These are phyloP conservation scores for Rhododendron williamsianum DNA, from an alignment of 148 eudicot genomes.

Conservation along the genomic window DNA sequence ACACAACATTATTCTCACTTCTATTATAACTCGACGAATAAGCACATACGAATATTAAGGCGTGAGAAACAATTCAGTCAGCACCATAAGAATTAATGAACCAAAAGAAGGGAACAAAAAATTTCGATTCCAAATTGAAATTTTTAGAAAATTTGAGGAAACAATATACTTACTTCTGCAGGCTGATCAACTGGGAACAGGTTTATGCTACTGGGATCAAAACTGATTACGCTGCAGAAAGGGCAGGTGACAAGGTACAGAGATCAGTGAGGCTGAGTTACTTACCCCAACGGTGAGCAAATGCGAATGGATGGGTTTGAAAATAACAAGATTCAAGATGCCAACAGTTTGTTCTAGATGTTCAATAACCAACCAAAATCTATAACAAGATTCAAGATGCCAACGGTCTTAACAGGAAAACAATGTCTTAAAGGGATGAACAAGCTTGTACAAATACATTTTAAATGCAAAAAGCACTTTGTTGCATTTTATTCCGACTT, in stretches of 20 bases:
- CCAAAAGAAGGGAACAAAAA: not conserved
- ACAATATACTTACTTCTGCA: constrained; percentile 37
- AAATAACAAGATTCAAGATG: not conserved
- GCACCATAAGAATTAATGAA: not conserved
- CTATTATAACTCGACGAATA: not conserved
- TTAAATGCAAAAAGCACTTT: not conserved
- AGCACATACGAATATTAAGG: not conserved
- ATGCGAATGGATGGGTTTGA: not conserved
- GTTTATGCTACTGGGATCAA: constrained; percentile 61
- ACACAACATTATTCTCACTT: not conserved
- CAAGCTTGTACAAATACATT: not conserved
- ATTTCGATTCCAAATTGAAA: not conserved
- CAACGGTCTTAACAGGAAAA: not conserved
- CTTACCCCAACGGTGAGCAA: not conserved
- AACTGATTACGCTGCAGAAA: constrained; percentile 60
- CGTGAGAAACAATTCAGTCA: not conserved
- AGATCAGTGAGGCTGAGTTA: not conserved
- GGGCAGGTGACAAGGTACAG: constrained; percentile 4
- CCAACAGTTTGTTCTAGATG: no score
- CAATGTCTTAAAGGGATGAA: not conserved
- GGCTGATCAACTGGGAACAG: constrained; percentile 58
- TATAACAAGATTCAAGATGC: not conserved
- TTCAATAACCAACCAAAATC: not conserved
- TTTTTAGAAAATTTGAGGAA: not conserved
- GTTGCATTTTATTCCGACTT: not conserved